Conservation (phyloP, 257 asterid genomes). For the Verbena officinalis region DNA sequence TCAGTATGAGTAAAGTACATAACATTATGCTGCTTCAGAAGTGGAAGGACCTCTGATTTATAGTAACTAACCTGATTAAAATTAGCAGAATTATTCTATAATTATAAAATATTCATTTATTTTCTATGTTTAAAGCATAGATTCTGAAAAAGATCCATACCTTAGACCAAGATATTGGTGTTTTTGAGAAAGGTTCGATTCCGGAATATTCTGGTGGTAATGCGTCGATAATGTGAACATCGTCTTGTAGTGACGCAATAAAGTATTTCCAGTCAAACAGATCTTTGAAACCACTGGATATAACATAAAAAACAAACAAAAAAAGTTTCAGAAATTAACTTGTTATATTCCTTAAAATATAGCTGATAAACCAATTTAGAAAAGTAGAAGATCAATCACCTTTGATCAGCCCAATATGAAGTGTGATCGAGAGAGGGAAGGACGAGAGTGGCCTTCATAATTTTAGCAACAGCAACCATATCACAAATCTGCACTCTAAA, state of each 20-base stretch:
- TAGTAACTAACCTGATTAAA: conserved; percentile 75
- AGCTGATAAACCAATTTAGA: not conserved
- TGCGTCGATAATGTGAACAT: conserved; percentile 71
- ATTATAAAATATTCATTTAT: too few species aligned
- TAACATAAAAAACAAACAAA: conserved; percentile 15
- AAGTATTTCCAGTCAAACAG: conserved; percentile 93
- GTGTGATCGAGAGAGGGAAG: conserved; percentile 97
- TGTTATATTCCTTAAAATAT: conserved; percentile 7
- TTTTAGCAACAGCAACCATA: conserved; percentile 97
- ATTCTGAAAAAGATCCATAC: conserved; percentile 40
- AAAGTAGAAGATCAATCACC: conserved; percentile 49
- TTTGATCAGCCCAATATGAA: conserved; percentile 96
- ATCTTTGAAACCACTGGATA: conserved; percentile 91
- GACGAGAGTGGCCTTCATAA: conserved; percentile 89
- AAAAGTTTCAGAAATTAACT: conserved; percentile 26
- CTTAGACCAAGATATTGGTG: conserved; percentile 99
- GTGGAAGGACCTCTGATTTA: conserved; percentile 78
- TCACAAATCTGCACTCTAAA: conserved; percentile 99
- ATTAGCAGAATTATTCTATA: not conserved
- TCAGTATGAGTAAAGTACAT: conserved; percentile 89
- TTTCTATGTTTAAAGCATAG: not conserved
- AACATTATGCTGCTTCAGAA: conserved; percentile 90
- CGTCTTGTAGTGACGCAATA: conserved; percentile 78
- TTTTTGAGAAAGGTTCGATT: conserved; percentile 80
- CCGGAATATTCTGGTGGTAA: conserved; percentile 82